Evolutionary conservation across 345 rosid genomes (phyloP).

Genomic region (Ailanthus altissimus): DNA sequence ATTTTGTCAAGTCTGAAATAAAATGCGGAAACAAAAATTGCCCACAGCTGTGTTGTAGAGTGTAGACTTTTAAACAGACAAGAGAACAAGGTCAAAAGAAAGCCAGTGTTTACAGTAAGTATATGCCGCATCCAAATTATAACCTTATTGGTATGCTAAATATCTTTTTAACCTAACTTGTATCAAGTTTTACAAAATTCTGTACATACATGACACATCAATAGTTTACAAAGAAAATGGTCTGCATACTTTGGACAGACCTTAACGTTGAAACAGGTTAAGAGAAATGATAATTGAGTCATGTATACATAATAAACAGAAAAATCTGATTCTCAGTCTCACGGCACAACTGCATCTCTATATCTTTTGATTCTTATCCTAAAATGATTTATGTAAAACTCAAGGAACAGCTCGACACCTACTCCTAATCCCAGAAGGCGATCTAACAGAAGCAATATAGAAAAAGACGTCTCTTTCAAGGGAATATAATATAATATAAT

Average conservation of each 20-base stretch:
- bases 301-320: neutral
- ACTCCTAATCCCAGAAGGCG: conserved; percentile 15
- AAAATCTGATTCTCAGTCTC: neutral
- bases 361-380: conserved; percentile 17
- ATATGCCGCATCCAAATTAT: too few species aligned
- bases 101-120: too few species aligned
- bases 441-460: too few species aligned
- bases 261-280: neutral
- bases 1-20: too few species aligned
- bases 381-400: conserved; percentile 12
- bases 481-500: too few species aligned
- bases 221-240: neutral
- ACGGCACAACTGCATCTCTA: neutral
- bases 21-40: too few species aligned
- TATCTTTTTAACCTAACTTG: neutral
- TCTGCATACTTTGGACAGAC: neutral
- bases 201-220: neutral
- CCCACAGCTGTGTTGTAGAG: too few species aligned
- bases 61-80: too few species aligned
- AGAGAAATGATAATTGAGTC: neutral
- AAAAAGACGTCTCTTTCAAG: neutral
- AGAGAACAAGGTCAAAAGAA: too few species aligned
- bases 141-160: neutral
- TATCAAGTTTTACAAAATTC: conserved; percentile 1
- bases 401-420: conserved; percentile 27